phyloP scores from a whole-genome alignment of 768 basidiomycete genomes.

The Leccinum disarticulatum region DNA sequence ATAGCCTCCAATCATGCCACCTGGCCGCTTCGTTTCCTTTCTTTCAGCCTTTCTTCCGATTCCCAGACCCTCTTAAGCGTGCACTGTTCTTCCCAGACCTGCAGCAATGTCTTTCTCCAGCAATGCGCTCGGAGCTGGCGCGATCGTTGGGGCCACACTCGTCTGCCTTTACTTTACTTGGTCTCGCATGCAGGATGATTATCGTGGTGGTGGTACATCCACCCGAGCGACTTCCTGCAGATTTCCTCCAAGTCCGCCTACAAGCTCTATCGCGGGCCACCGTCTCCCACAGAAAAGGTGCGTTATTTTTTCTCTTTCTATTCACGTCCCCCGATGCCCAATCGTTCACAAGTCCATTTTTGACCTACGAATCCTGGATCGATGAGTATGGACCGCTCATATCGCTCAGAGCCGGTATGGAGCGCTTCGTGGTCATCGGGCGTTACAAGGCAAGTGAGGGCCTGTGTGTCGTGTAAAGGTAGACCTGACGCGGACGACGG shows the following conservation, averaged over 20 bases:
- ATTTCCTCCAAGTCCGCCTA: constrained; percentile 12
- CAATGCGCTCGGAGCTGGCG: not conserved
- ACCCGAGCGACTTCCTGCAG: not conserved
- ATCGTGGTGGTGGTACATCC: not conserved
- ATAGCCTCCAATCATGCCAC: not conserved
- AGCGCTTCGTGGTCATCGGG: constrained; percentile 18
- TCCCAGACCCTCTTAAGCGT: constrained; percentile 13
- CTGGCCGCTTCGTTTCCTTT: not conserved
- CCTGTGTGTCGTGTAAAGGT: not conserved
- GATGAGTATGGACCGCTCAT: constrained; percentile 58
- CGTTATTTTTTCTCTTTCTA: not conserved
- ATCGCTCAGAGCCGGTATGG: constrained; percentile 45
- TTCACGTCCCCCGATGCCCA: not conserved
- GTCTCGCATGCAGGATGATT: not conserved
- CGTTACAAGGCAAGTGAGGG: constrained; percentile 14
- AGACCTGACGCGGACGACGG: not conserved
- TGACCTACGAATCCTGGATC: constrained; percentile 49
- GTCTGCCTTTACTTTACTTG: constrained; percentile 1
- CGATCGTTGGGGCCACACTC: not conserved
- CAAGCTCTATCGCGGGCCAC: constrained; percentile 2
- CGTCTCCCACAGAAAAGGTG: constrained; percentile 5
- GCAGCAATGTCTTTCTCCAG: not conserved
- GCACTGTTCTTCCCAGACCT: not conserved
- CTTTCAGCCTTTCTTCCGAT: constrained; percentile 3
- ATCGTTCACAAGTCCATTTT: constrained; percentile 6